Percentiles rank a stretch among this genome's conserved stretches.
Evolutionary conservation across 108 stramenopile species (phyloP).

Genomic region (Pinguiococcus pyrenoidosus): DNA sequence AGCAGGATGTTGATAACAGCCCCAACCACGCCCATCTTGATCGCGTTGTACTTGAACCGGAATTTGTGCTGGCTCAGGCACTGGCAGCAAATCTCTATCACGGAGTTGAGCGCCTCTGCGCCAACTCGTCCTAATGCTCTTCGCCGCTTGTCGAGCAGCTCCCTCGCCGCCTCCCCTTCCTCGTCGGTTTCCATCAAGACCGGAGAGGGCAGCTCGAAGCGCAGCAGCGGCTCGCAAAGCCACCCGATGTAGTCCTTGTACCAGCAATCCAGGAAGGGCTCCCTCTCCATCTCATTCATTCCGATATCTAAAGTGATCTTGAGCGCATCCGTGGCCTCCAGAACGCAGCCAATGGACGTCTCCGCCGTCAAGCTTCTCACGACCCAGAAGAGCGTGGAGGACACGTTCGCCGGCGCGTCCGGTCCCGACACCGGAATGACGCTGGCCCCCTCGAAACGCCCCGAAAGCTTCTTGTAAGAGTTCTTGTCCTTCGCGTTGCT

Average conservation of each 20-base stretch:
- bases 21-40: too few relatives aligned
- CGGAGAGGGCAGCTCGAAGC: too few relatives aligned
- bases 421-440: neutral
- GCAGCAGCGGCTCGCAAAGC: conserved; percentile 10
- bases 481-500: neutral
- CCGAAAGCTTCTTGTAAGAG: neutral
- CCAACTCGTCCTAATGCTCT: too few relatives aligned
- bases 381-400: neutral
- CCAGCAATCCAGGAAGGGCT: neutral
- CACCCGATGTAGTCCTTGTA: conserved; percentile 9
- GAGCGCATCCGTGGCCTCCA: conserved; percentile 1
- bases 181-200: too few relatives aligned
- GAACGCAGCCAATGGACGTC: neutral
- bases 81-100: too few relatives aligned
- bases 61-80: too few relatives aligned
- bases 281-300: conserved; percentile 3
- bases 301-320: conserved; percentile 1
- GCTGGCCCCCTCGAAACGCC: too few relatives aligned
- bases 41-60: too few relatives aligned
- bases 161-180: too few relatives aligned
- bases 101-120: too few relatives aligned
- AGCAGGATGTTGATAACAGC: too few relatives aligned
- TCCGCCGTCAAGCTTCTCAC: neutral
- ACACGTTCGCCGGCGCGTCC: neutral
- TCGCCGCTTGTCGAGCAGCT: too few relatives aligned